Base-by-base conservation (phyloP, 768 basidiomycete genomes). In the Hysterangium stoloniferum region DNA sequence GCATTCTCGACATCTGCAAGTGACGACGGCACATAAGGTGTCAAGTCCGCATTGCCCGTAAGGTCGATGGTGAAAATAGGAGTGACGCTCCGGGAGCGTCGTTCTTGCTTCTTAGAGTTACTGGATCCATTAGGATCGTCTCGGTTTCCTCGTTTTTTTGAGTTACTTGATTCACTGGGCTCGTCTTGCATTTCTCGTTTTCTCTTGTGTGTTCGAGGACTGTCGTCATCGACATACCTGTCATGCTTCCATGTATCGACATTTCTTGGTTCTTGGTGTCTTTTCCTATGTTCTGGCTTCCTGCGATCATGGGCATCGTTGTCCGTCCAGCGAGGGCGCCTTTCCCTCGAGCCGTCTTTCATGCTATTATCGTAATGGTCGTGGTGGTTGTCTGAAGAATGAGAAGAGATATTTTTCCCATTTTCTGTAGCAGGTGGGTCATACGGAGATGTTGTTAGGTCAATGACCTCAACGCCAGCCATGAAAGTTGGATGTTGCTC, bases 381-480 rank as follows among this genome's bases (percentile, higher is more conserved):
- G 12, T 41, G 8, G 24, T 40, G 37, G 36, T 40, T 31, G n/a
- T n/a, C n/a, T n/a, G n/a, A n/a, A n/a, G n/a, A 24, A 40, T 50
- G 36, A 50, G 37, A 27, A 50, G n/a, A n/a, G n/a, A n/a, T n/a
- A n/a, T n/a, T n/a, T n/a, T n/a, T n/a, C n/a, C n/a, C n/a, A n/a
- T n/a, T n/a, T n/a, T n/a, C 33, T 6, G 42, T 27, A 40, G 48
- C n/a, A 27, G 33, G 19, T 7, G n/a, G n/a, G 17, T n/a, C n/a
- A n/a, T n/a, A n/a, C n/a, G 48, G 38, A 25, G 48, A 41, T 32
- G 24, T 38, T 41, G 48, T 50, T 22, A 50, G 38, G 35, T 50
- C 48, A 17, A 50, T 50, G 25, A 50, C 38, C 9, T 50, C 48
- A 15, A 42, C 48, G 29, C n/a, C n/a, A n/a, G n/a, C n/a, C n/a